phyloP scores from a whole-genome alignment of 2,329 filamentous ascomycete genomes.

The Epichloe amarillans region DNA sequence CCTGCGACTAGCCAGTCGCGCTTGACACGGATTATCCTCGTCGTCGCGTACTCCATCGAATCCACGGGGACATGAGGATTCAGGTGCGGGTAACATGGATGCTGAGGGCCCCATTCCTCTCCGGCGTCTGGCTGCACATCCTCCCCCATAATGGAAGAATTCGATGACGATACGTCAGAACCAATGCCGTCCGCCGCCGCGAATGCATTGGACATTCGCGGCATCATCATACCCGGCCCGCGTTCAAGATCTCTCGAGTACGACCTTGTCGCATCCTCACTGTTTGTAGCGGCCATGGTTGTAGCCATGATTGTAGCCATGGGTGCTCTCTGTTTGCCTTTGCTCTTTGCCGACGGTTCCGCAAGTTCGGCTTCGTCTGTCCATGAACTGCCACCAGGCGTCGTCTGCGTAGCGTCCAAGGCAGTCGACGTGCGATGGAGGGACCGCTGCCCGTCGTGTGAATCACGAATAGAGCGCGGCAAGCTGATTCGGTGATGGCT shows the following conservation, averaged over 20 bases:
- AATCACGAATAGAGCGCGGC: constrained; percentile 39
- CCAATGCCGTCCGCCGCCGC: constrained; percentile 37
- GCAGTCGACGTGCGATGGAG: constrained; percentile 15
- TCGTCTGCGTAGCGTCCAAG: background rate
- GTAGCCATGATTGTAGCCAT: constrained; percentile 34
- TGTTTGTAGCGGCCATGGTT: constrained; percentile 9
- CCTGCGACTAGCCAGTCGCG: constrained; percentile 85
- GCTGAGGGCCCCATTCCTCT: constrained; percentile 81
- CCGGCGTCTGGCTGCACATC: constrained; percentile 54
- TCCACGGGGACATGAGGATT: constrained; percentile 79
- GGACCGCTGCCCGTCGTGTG: constrained; percentile 36
- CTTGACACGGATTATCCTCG: constrained; percentile 80
- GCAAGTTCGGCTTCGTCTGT: background rate
- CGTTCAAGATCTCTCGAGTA: constrained; percentile 42
- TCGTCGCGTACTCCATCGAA: constrained; percentile 61
- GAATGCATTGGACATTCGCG: constrained; percentile 34
- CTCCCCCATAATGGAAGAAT: constrained; percentile 52
- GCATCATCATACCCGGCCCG: constrained; percentile 32
- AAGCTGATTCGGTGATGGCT: constrained; percentile 38
- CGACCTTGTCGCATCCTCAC: constrained; percentile 20
- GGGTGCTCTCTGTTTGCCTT: constrained; percentile 37
- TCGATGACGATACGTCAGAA: constrained; percentile 40
- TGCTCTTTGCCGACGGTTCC: constrained; percentile 16
- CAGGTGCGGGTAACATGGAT: constrained; percentile 87
- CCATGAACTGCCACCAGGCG: background rate